Conservation (phyloP, 805 yeast genomes). For the Candida endomychidarum region DNA sequence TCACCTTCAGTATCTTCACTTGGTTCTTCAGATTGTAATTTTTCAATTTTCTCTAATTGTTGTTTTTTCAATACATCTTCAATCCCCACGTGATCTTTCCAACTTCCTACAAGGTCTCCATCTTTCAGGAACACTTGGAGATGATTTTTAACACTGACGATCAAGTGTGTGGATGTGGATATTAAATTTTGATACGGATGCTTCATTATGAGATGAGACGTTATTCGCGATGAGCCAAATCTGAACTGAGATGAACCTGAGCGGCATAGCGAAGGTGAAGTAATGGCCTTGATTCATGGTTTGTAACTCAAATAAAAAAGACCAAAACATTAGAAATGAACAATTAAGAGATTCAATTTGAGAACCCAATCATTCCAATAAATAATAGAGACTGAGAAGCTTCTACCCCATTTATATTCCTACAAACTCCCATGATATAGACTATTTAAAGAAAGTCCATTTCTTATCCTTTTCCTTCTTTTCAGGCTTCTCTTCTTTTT, state of each 20-base stretch:
- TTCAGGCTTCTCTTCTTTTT: neutral
- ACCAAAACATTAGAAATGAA: too few relatives aligned
- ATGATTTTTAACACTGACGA: constrained; percentile 57
- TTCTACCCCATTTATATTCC: too few relatives aligned
- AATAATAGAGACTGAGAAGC: too few relatives aligned
- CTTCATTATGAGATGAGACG: constrained; percentile 41
- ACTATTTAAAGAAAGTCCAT: constrained; percentile 12
- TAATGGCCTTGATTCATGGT: too few relatives aligned
- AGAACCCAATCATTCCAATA: too few relatives aligned
- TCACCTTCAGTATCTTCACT: constrained; percentile 19
- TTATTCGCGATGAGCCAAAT: neutral
- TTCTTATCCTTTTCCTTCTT: constrained; percentile 6
- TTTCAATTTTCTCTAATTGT: constrained; percentile 41
- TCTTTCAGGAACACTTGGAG: constrained; percentile 51
- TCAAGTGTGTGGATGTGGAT: constrained; percentile 49
- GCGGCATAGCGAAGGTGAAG: too few relatives aligned
- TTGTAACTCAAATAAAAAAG: too few relatives aligned
- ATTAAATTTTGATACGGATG: constrained; percentile 69
- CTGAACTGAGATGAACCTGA: too few relatives aligned
- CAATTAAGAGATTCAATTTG: too few relatives aligned
- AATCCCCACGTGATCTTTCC: constrained; percentile 62
- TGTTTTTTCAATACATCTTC: constrained; percentile 46
- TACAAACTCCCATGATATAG: too few relatives aligned
- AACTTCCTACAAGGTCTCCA: constrained; percentile 51
- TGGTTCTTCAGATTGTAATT: constrained; percentile 22